phyloP scores from a whole-genome alignment of 768 basidiomycete genomes.

The Hygrocybe coccinea region DNA sequence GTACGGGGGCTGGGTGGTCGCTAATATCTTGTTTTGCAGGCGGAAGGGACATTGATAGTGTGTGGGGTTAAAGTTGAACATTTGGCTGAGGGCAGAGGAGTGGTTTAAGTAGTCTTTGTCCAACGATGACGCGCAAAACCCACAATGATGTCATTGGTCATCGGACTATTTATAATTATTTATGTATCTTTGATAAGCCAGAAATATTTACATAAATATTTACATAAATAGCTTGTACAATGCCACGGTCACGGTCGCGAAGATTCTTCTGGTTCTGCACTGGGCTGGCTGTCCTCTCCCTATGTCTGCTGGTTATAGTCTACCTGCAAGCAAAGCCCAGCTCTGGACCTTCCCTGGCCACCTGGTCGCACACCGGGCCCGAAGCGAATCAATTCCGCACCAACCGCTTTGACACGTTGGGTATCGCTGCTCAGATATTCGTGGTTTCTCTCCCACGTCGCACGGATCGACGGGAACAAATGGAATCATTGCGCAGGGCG shows the following conservation, averaged over 20 bases:
- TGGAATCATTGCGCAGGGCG: conserved; percentile 48
- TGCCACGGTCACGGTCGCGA: not conserved
- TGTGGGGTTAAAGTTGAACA: not conserved
- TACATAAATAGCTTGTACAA: not conserved
- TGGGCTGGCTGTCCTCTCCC: not conserved
- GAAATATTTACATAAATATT: not conserved
- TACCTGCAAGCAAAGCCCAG: not conserved
- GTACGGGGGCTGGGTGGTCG: conserved; percentile 41
- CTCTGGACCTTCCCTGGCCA: too few species aligned
- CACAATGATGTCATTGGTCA: not conserved
- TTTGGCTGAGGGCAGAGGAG: not conserved
- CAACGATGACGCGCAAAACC: conserved; percentile 1
- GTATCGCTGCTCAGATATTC: conserved; percentile 42
- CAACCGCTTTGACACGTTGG: conserved; percentile 25
- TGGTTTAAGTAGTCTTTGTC: conserved; percentile 1
- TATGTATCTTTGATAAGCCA: not conserved
- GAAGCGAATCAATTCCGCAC: not conserved
- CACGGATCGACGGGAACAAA: conserved; percentile 49
- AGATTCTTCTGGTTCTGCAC: not conserved
- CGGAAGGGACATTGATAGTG: conserved; percentile 56
- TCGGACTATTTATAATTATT: not conserved
- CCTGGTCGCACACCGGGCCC: not conserved
- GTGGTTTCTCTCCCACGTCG: conserved; percentile 59
- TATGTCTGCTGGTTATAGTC: not conserved
- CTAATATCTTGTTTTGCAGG: conserved; percentile 58